Evolutionary conservation across 257 asterid species (phyloP).

Genomic region (Osmanthus fragrans): DNA sequence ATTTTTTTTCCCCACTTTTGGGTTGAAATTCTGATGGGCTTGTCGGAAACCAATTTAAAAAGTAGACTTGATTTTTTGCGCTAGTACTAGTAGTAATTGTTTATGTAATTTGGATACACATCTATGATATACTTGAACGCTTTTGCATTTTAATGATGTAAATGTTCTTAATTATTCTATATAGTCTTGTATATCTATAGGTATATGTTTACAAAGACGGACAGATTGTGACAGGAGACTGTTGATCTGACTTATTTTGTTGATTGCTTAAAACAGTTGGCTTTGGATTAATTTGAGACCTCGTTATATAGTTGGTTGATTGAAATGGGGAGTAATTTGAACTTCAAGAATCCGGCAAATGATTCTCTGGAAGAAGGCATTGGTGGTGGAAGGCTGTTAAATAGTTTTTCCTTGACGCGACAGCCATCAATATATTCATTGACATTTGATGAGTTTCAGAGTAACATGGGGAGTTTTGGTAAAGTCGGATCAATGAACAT

Average conservation of each 20-base stretch:
- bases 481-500: slow-evolving; percentile 98
- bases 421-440: slow-evolving; percentile 80
- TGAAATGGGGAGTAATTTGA: slow-evolving; percentile 65
- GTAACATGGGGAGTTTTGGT: slow-evolving; percentile 55
- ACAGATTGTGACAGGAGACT: background rate
- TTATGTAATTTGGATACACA: background rate
- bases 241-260: slow-evolving; percentile 25
- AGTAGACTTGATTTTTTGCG: background rate
- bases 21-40: slow-evolving; percentile 21
- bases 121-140: background rate
- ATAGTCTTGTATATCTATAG: background rate
- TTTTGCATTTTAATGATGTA: background rate
- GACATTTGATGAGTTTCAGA: slow-evolving; percentile 93
- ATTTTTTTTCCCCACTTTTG: slow-evolving; percentile 11
- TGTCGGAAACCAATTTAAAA: background rate
- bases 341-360: slow-evolving; percentile 63
- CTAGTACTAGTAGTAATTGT: too few relatives aligned
- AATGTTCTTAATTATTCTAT: background rate
- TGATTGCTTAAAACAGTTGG: slow-evolving; percentile 33
- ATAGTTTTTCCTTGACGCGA: slow-evolving; percentile 46
- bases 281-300: slow-evolving; percentile 25
- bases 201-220: background rate
- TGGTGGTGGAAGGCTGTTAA: slow-evolving; percentile 49
- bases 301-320: slow-evolving; percentile 17
- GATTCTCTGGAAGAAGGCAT: slow-evolving; percentile 42